Percentiles rank a stretch among this genome's conserved stretches.
These are phyloP conservation scores for Xylariaceae sp. DNA, from an alignment of 2,329 filamentous ascomycete genomes.

Conservation along the genomic window DNA sequence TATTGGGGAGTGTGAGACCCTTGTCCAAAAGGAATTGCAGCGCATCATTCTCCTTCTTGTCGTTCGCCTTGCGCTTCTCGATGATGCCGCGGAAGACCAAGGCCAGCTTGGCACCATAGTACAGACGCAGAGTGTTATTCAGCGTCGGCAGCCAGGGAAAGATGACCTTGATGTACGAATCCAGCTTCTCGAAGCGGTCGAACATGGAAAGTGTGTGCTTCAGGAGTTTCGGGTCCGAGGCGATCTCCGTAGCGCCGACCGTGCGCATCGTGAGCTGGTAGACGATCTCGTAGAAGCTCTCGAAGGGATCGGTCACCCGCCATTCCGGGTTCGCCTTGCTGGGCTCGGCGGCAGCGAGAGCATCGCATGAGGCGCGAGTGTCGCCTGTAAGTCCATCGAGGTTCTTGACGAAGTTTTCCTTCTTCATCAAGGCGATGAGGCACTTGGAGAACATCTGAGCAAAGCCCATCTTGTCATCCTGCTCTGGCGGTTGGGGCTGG, in stretches of 20 bases:
- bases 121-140: conserved; percentile 39
- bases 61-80: conserved; percentile 39
- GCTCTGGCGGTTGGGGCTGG: conserved; percentile 14
- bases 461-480: conserved; percentile 21
- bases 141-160: conserved; percentile 48
- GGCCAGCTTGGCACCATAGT: conserved; percentile 44
- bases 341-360: conserved; percentile 29
- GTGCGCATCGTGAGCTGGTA: conserved; percentile 55
- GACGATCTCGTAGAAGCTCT: conserved; percentile 47
- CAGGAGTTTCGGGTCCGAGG: conserved; percentile 40
- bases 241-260: conserved; percentile 49
- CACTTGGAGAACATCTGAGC: conserved; percentile 28
- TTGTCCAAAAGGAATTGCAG: conserved; percentile 50
- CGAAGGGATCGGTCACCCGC: conserved; percentile 47
- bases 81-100: conserved; percentile 45
- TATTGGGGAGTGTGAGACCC: conserved; percentile 40
- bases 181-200: conserved; percentile 41
- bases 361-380: conserved; percentile 35
- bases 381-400: conserved; percentile 42
- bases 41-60: conserved; percentile 42
- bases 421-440: conserved; percentile 35
- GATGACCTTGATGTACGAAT: conserved; percentile 43
- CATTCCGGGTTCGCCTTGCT: conserved; percentile 21
- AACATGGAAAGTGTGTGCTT: conserved; percentile 41
- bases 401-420: conserved; percentile 35